Evolutionary conservation across 139 green algal genomes (phyloP).

Genomic region (Yamagishiella unicocca): DNA sequence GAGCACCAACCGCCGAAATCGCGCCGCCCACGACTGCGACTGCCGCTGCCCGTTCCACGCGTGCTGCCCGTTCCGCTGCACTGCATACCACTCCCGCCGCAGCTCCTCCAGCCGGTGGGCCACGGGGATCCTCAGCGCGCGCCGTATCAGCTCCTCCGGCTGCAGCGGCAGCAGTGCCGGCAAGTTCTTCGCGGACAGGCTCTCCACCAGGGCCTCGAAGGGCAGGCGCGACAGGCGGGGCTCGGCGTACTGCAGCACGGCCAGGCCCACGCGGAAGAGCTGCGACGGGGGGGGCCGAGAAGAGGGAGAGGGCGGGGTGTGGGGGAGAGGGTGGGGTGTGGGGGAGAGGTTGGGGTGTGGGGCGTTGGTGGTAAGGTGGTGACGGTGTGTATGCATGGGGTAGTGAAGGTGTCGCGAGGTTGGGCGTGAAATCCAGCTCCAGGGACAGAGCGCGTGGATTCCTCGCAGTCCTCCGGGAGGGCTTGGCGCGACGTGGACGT

Average conservation of each 20-base stretch:
- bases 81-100: slow-evolving; percentile 33
- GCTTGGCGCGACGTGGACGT: no score
- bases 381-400: no score
- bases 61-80: not conserved
- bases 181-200: slow-evolving; percentile 48
- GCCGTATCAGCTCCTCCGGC: slow-evolving; percentile 41
- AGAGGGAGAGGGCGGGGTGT: not conserved
- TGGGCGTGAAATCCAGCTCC: no score
- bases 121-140: slow-evolving; percentile 63
- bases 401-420: no score
- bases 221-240: slow-evolving; percentile 61
- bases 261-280: slow-evolving; percentile 82
- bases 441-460: no score
- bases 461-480: no score
- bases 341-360: not conserved
- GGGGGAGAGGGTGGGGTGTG: no score
- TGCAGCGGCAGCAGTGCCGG: slow-evolving; percentile 45
- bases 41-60: not conserved
- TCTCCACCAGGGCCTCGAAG: slow-evolving; percentile 67
- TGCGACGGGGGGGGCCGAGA: not conserved
- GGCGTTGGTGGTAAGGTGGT: not conserved
- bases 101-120: slow-evolving; percentile 53
- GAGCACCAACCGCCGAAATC: no score
- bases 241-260: slow-evolving; percentile 73
- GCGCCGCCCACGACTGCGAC: no score